Base-by-base conservation (phyloP, 2,329 filamentous ascomycete genomes). In the Shiraia sp. region DNA sequence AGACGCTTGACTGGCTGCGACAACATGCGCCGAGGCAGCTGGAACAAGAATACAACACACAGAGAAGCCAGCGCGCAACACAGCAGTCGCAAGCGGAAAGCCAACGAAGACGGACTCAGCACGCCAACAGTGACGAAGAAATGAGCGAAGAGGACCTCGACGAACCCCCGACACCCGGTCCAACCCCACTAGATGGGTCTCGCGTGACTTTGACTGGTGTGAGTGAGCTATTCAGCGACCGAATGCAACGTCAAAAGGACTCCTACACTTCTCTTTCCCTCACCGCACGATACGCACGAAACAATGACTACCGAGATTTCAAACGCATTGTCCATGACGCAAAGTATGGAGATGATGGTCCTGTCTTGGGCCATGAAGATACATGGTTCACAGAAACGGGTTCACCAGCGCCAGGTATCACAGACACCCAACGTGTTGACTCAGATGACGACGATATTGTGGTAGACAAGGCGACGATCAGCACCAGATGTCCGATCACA, bases 401-500 rank as follows among this genome's bases (percentile, higher is more conserved):
- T 25, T 59, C 61, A 8, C 71, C 73, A 12, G 62, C 68, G 2
- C 70, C 71, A 13, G 73, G 73, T 9, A 59, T 72, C 17, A 73
- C 72, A 2, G 54, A 58, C 26, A 55, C 45, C 12, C 53, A 66
- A 38, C 46, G 48, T 1, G 74, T 68, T 2, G 55, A 55, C 15
- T 50, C 50, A n/a, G 75, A 78, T 1, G 81, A 78, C 12, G 84
- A 87, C 14, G 87, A 91, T 29, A 74, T 91, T 16, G 78, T 85
- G 1, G 78, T 91, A 22, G 78, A 80, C 19, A 75, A 80, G 34
- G 82, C 83, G 48, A 79, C 77, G 4, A 75, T 83, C 37, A 86
- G 81, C 63, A 79, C 85, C 23, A 84, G 81, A 55, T 91, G 87
- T 57, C 86, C 86, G 0, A 65, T 91, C 14, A 86, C 86, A 0